Percentiles rank a stretch among this genome's conserved stretches.
phyloP scores from a whole-genome alignment of 345 rosid genomes.

The Chamaenerion angustifolium region DNA sequence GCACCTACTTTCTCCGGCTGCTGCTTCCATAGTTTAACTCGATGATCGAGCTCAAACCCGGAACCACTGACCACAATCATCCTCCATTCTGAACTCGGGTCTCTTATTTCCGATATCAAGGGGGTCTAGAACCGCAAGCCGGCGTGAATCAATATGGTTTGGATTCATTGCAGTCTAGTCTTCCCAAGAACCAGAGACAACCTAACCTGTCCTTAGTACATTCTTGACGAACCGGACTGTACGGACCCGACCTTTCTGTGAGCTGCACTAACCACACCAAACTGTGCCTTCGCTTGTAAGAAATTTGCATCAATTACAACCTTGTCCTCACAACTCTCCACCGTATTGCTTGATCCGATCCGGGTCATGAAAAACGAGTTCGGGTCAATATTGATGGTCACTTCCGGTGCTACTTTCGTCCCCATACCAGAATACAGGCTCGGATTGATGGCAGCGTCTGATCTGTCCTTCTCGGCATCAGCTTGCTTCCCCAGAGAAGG shows the following conservation, averaged over 20 bases:
- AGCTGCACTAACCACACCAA: constrained; percentile 43
- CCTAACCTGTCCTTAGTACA: constrained; percentile 58
- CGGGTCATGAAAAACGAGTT: constrained; percentile 68
- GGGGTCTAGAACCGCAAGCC: no score
- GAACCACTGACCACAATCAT: no score
- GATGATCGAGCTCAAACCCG: no score
- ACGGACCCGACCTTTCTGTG: constrained; percentile 68
- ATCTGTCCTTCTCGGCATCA: constrained; percentile 34
- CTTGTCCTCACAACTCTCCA: constrained; percentile 39
- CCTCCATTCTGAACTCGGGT: no score
- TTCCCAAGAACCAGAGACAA: no score
- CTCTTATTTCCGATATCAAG: no score
- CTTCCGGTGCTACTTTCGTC: constrained; percentile 52
- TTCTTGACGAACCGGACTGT: constrained; percentile 58
- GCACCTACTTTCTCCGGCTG: no score
- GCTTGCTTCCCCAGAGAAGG: constrained; percentile 12
- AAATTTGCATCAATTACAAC: constrained; percentile 44
- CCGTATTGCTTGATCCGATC: constrained; percentile 34
- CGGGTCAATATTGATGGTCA: constrained; percentile 61
- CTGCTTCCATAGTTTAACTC: no score
- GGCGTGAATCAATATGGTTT: no score
- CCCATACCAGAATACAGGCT: constrained; percentile 32
- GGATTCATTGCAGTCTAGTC: no score
- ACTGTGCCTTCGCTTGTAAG: constrained; percentile 46
- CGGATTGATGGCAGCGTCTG: constrained; percentile 34